Evolutionary conservation across 1,139 yeast species (phyloP).

Genomic region (Yamadazyma oceani): DNA sequence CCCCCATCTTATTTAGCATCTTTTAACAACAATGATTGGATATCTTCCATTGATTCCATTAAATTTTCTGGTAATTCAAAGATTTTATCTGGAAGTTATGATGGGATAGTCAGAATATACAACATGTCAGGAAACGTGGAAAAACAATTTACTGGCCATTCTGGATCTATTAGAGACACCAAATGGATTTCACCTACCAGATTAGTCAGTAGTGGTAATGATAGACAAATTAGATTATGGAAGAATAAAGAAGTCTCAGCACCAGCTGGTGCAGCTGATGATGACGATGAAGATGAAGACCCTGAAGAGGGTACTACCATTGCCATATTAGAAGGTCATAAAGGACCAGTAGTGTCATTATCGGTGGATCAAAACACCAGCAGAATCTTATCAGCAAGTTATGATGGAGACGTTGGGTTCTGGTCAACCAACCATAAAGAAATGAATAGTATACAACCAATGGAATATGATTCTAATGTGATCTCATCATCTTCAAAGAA

Average conservation of each 20-base stretch:
- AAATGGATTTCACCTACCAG: slow-evolving; percentile 74
- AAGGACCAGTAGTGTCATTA: slow-evolving; percentile 78
- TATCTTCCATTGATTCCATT: slow-evolving; percentile 68
- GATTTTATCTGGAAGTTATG: slow-evolving; percentile 88
- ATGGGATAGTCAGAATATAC: slow-evolving; percentile 91
- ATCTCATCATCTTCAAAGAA: slow-evolving; percentile 81
- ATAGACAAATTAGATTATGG: slow-evolving; percentile 88
- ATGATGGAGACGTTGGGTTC: slow-evolving; percentile 76
- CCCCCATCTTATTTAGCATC: slow-evolving; percentile 93
- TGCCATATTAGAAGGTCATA: slow-evolving; percentile 87
- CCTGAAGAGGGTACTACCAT: slow-evolving; percentile 72
- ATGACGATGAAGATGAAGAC: slow-evolving; percentile 38
- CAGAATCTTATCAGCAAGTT: slow-evolving; percentile 79
- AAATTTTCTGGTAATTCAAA: slow-evolving; percentile 40
- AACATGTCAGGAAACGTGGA: slow-evolving; percentile 80
- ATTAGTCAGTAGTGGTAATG: slow-evolving; percentile 84
- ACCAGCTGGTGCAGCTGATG: slow-evolving; percentile 18
- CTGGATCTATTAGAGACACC: slow-evolving; percentile 80
- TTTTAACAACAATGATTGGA: slow-evolving; percentile 94
- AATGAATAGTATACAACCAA: slow-evolving; percentile 72
- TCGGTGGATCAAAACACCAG: slow-evolving; percentile 54
- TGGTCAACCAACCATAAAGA: slow-evolving; percentile 90
- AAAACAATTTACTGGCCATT: slow-evolving; percentile 83
- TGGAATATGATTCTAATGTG: slow-evolving; percentile 49
- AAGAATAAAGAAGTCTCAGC: slow-evolving; percentile 45